These are phyloP conservation scores for Podila epicladia DNA, from an alignment of 192 early-diverging fungal species.

Conservation along the genomic window DNA sequence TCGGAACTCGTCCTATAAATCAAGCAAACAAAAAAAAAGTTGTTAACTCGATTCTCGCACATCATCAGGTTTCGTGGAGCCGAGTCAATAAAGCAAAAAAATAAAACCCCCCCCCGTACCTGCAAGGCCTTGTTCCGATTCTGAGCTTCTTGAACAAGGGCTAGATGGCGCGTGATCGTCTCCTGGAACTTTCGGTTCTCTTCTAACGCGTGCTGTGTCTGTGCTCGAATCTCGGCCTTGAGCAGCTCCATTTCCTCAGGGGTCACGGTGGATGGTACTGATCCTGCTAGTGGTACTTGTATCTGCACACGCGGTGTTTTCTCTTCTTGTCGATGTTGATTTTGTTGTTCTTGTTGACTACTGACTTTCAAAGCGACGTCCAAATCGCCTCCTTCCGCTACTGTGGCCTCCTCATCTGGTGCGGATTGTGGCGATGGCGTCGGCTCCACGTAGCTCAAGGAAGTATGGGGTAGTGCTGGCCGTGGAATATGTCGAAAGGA, in stretches of 20 bases:
- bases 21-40: not conserved
- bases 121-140: not conserved
- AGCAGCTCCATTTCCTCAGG: no score
- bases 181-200: not conserved
- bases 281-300: not conserved
- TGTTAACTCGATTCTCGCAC: no score
- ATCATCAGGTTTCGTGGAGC: no score
- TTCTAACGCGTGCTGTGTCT: not conserved
- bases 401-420: no score
- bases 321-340: not conserved
- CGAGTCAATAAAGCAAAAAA: no score
- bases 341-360: no score
- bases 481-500: not conserved
- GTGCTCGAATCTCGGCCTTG: no score
- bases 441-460: not conserved
- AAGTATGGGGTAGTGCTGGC: not conserved
- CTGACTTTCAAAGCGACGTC: no score
- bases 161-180: not conserved
- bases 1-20: slow-evolving; percentile 10
- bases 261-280: no score
- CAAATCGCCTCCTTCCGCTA: no score
- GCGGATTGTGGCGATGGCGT: no score
- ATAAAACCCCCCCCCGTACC: not conserved
- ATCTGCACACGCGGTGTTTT: not conserved
- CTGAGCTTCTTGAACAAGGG: not conserved